A percentile compares a stretch with the other conserved stretches of the same genome.
Conservation (phyloP, 768 basidiomycete genomes). For the Boletus rufocinnamomeus region DNA sequence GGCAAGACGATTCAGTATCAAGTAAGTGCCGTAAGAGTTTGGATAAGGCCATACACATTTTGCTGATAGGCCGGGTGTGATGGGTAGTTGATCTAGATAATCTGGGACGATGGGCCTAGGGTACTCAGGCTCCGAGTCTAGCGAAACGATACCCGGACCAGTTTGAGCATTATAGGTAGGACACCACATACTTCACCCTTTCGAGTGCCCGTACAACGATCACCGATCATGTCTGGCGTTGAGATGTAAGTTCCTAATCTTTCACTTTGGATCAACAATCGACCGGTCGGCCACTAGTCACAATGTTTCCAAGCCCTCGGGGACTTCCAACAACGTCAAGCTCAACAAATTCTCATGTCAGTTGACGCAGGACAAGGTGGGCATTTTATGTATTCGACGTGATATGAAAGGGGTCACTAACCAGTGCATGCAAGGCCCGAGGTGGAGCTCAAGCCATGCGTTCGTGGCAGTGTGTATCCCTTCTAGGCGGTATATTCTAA, state of each 20-base stretch:
- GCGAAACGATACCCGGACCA: slow-evolving; percentile 15
- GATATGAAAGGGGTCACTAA: not conserved
- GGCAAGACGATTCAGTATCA: too few relatives aligned
- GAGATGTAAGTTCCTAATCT: slow-evolving; percentile 51
- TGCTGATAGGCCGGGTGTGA: too few relatives aligned
- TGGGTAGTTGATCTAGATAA: too few relatives aligned
- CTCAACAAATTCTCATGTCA: slow-evolving; percentile 77
- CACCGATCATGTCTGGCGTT: slow-evolving; percentile 53
- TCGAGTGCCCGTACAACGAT: slow-evolving; percentile 3
- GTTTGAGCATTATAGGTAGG: slow-evolving; percentile 18
- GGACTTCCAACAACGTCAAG: slow-evolving; percentile 40
- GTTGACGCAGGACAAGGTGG: slow-evolving; percentile 76
- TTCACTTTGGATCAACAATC: not conserved
- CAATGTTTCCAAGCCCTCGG: slow-evolving; percentile 21
- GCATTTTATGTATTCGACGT: slow-evolving; percentile 6
- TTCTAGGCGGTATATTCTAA: slow-evolving; percentile 1
- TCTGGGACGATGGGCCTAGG: too few relatives aligned
- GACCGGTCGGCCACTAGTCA: slow-evolving; percentile 13
- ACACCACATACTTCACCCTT: not conserved
- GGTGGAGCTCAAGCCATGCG: slow-evolving; percentile 88
- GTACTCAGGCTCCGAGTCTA: too few relatives aligned
- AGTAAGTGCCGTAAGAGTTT: too few relatives aligned
- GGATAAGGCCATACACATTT: too few relatives aligned
- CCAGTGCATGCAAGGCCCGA: slow-evolving; percentile 41
- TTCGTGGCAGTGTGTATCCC: slow-evolving; percentile 44